Conservation (phyloP, 371 early-diverging fungal genomes). For the Syncephalis fuscata region DNA sequence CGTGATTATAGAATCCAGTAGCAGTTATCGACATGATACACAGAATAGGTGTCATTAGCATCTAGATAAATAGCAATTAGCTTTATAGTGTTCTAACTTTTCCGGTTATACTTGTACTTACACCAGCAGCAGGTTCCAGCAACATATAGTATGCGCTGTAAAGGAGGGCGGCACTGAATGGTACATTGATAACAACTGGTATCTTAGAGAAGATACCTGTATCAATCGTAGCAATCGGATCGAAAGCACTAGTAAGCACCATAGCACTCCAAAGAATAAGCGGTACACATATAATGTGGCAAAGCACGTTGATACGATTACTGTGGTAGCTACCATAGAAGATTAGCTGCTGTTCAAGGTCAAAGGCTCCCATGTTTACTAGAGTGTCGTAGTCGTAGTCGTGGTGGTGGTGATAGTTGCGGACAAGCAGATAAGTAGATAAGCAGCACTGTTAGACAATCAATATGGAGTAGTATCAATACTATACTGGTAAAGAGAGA, state of each 20-base stretch:
- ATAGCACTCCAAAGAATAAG: constrained; percentile 68
- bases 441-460: too few species aligned
- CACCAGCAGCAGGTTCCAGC: constrained; percentile 65
- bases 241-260: constrained; percentile 36
- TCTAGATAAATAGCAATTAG: constrained; percentile 11
- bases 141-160: constrained; percentile 59
- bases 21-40: constrained; percentile 35
- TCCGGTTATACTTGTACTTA: too few species aligned
- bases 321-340: constrained; percentile 68
- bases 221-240: constrained; percentile 22
- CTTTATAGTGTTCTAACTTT: too few species aligned
- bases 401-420: too few species aligned
- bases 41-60: constrained; percentile 39
- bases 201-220: constrained; percentile 8
- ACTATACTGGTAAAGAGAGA: too few species aligned
- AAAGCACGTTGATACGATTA: constrained; percentile 54
- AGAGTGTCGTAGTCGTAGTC: constrained; percentile 10
- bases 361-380: constrained; percentile 19
- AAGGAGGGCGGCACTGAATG: constrained; percentile 27
- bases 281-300: constrained; percentile 87
- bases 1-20: constrained; percentile 25
- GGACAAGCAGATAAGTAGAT: too few species aligned
- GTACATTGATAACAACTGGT: constrained; percentile 20
- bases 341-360: constrained; percentile 49
- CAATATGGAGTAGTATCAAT: too few species aligned